Conservation (phyloP, 306 rosid species). For the Abrus precatorius region DNA sequence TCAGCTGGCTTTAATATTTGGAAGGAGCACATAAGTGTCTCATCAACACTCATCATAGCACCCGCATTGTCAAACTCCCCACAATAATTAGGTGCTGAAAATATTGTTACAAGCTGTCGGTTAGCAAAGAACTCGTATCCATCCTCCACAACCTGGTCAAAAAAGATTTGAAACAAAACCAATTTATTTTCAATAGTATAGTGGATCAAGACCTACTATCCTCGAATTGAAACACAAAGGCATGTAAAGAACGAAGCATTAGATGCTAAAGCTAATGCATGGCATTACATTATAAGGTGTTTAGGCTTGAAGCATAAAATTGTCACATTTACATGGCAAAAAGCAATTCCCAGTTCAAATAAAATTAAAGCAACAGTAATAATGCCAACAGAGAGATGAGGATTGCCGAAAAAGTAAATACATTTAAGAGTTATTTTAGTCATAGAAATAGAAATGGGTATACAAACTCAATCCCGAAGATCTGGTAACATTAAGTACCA, state of each 20-base stretch:
- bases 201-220: conserved; percentile 24
- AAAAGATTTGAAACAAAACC: conserved; percentile 22
- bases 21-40: conserved; percentile 95
- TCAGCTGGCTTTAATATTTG: conserved; percentile 94
- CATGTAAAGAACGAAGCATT: conserved; percentile 21
- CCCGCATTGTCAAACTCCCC: conserved; percentile 98
- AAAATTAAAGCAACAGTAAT: background rate
- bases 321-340: conserved; percentile 3
- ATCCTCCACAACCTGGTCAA: conserved; percentile 90
- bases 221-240: conserved; percentile 33
- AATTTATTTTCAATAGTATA: conserved; percentile 34
- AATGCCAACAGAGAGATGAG: conserved; percentile 15
- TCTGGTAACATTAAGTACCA: conserved; percentile 34
- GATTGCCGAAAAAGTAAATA: conserved; percentile 26
- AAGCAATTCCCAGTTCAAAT: conserved; percentile 19
- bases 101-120: conserved; percentile 89
- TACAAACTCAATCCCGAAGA: conserved; percentile 41
- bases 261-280: conserved; percentile 34
- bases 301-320: conserved; percentile 11
- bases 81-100: conserved; percentile 97
- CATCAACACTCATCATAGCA: conserved; percentile 99
- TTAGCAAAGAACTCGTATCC: conserved; percentile 92
- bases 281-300: background rate
- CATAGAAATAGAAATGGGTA: conserved; percentile 31
- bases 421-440: conserved; percentile 33